A percentile compares a stretch with the other conserved stretches of the same genome.
These are phyloP conservation scores for Agrocybe praecox DNA, from an alignment of 768 basidiomycete species.

Conservation along the genomic window DNA sequence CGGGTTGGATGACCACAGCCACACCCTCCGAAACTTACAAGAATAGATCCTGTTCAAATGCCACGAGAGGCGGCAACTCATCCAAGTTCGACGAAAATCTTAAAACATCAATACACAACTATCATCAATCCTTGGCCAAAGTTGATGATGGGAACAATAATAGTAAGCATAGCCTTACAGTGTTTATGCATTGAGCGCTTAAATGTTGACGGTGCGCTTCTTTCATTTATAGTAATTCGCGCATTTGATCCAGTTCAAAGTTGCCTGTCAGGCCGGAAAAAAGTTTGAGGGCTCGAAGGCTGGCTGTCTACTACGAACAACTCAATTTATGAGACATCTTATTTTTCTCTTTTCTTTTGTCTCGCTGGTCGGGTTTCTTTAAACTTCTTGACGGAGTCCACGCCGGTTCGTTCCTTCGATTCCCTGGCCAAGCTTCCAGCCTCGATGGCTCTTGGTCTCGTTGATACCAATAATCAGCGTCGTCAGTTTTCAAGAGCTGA, in stretches of 20 bases:
- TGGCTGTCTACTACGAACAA: neutral
- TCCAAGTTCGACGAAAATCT: too few species aligned
- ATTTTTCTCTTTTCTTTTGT: neutral
- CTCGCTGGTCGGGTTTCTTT: constrained; percentile 13
- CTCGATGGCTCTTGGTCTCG: constrained; percentile 11
- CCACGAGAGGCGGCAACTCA: too few species aligned
- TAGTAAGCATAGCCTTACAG: too few species aligned
- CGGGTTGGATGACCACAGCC: too few species aligned
- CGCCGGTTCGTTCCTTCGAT: neutral
- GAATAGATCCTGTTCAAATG: too few species aligned
- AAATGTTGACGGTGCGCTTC: too few species aligned
- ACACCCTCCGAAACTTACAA: too few species aligned
- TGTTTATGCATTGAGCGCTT: too few species aligned
- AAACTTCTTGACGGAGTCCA: constrained; percentile 6
- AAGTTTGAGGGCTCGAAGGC: neutral
- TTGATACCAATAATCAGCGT: neutral
- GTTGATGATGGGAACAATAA: too few species aligned
- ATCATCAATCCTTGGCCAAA: too few species aligned
- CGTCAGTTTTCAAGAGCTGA: neutral
- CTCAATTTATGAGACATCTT: neutral
- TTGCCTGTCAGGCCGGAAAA: neutral
- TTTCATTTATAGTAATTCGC: neutral
- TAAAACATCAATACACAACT: too few species aligned
- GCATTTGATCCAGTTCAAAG: neutral
- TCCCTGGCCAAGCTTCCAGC: neutral